Base-by-base conservation (phyloP, 1,284 basidiomycete genomes). In the Fistulina hepatica region DNA sequence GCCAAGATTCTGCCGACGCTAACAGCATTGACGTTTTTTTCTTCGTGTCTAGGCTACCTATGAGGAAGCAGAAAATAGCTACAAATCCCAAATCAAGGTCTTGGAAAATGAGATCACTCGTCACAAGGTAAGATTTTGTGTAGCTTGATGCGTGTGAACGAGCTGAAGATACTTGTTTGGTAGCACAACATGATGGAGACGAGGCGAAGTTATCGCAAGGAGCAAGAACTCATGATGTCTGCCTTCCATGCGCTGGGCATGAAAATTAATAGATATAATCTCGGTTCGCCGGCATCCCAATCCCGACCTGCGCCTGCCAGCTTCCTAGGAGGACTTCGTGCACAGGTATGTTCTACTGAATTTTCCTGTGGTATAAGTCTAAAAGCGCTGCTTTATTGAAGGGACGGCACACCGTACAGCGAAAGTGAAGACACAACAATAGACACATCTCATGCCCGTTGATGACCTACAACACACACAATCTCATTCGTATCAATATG, bases 191-290 rank as follows among this genome's bases (percentile, higher is more conserved):
- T 71, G 45, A 51, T 56, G 30, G 79, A 84, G 25, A 59, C 69
- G 31, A 71, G 69, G 33, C 66, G 64, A 42, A 71, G 74, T 17
- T 86, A 89, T 53, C 66, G 71, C 40, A 65, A 70, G 35, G 89
- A 93, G 55, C 83, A 89, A 47, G 73, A 80, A 47, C 67, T 89
- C 38, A 81, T 93, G 76, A 62, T 89, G 16, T 70, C 78, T 36
- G 73, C 76, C 8, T 67, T 89, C 46, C 85, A 90, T 53, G 66
- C 64, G 28, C 58, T 74, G 26, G 81, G 84, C 3, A 76, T 83
- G 67, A 65, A 69, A 31, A 69, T 65, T 11, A 63, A 73, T 30
- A 70, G 82, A 43, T 69, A 54, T 36, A 61, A 63, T 44, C 43
- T 65, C 46, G 67, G 62, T 47, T 46, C 61, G 46, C 48, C 63